phyloP scores from a whole-genome alignment of 306 rosid species.

The Gynostemma pentaphyllum region DNA sequence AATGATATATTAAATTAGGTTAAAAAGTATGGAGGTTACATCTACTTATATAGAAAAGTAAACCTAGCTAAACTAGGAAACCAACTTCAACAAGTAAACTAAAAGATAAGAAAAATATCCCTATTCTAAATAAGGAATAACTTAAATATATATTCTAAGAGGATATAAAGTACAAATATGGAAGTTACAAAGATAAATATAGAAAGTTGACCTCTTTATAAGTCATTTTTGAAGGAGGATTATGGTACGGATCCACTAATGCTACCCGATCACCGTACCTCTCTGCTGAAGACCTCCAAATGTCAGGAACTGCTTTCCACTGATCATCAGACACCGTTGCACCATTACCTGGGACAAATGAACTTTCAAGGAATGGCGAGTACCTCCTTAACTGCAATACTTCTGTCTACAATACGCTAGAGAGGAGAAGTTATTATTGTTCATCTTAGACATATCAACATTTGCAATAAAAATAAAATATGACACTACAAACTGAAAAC shows the following conservation, averaged over 20 bases:
- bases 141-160: too few relatives aligned
- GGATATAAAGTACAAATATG: too few relatives aligned
- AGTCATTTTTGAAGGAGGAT: slow-evolving; percentile 75
- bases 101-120: too few relatives aligned
- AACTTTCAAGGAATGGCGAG: slow-evolving; percentile 75
- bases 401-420: slow-evolving; percentile 29
- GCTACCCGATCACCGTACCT: slow-evolving; percentile 71
- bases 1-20: too few relatives aligned
- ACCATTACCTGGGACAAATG: slow-evolving; percentile 28
- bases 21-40: too few relatives aligned
- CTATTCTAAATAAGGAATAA: too few relatives aligned
- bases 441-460: background rate
- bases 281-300: slow-evolving; percentile 85
- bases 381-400: slow-evolving; percentile 45
- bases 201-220: slow-evolving; percentile 46
- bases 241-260: slow-evolving; percentile 66
- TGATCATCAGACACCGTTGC: slow-evolving; percentile 34
- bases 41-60: too few relatives aligned
- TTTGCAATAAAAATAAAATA: too few relatives aligned
- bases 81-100: too few relatives aligned
- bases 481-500: too few relatives aligned
- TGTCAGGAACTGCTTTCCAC: slow-evolving; percentile 93
- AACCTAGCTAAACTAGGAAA: too few relatives aligned
- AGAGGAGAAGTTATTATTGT: background rate
- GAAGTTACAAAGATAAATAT: background rate